These are phyloP conservation scores for Talaromyces ruber DNA, from an alignment of 495 filamentous ascomycete species.

Conservation along the genomic window DNA sequence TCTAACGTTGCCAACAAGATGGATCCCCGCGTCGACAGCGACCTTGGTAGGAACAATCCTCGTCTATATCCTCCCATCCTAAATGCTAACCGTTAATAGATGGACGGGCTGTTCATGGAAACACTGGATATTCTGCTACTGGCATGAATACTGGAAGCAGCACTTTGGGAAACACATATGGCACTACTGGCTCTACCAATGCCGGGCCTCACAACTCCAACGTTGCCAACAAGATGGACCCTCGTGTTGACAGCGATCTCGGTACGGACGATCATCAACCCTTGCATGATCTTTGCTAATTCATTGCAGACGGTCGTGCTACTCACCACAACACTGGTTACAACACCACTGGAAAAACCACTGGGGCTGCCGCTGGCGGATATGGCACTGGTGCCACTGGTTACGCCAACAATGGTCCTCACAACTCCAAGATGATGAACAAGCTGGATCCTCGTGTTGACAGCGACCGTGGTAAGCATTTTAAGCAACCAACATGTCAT, in stretches of 20 bases:
- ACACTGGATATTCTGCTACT: not conserved
- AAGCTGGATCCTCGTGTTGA: constrained; percentile 39
- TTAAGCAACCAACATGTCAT: not conserved
- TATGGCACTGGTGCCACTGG: not conserved
- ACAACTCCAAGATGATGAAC: constrained; percentile 28
- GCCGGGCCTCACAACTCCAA: constrained; percentile 30
- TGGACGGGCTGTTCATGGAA: not conserved
- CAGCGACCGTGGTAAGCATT: constrained; percentile 17
- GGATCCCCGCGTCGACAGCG: constrained; percentile 41
- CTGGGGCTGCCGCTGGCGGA: not conserved
- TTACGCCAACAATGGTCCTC: constrained; percentile 17
- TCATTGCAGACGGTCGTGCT: not conserved
- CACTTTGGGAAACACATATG: not conserved
- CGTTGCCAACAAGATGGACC: constrained; percentile 37
- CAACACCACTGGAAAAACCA: not conserved
- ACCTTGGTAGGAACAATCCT: constrained; percentile 12
- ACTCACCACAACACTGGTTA: not conserved
- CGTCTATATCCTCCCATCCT: not conserved
- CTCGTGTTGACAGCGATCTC: constrained; percentile 39
- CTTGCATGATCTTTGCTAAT: not conserved
- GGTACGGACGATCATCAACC: constrained; percentile 5
- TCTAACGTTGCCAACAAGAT: constrained; percentile 24
- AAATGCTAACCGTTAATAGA: not conserved
- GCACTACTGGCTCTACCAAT: constrained; percentile 6
- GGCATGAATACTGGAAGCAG: not conserved